Evolutionary conservation across 106 monocot genomes (phyloP), one percentile per base, ranked within the genome.

Genomic region (Apostasia ramifera): DNA sequence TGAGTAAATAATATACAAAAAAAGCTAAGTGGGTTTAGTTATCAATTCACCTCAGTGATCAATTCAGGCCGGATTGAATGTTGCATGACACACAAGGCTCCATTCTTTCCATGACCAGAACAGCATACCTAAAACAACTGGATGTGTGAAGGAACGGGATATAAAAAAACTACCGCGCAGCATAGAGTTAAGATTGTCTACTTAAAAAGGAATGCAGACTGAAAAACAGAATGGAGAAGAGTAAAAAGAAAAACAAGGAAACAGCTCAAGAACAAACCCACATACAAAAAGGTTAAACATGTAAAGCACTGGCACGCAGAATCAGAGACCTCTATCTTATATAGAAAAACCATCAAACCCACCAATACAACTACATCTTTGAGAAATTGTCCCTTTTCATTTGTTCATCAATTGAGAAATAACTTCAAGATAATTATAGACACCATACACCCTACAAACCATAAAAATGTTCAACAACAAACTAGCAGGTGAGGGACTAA

Each of bases 71-170:
- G 80, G 69, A 92, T 84, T 66, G 97, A 92, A 71, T 86, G 86
- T 64, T 92, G 97, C 53, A 98, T 87, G 47, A 92, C 77, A 74
- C 83, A 83, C 52, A 97, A 72, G 48, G 97, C 76, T 6, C 97
- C 97, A 92, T 98, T 98, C 63, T 98, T 98, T 64, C 97, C 97
- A 81, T 90, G 89, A 40, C 97, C 97, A 47, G 92, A 85, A 68
- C 92, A 92, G 63, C 89, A 98, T 2, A 98, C 92, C 97, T 98
- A 71, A 66, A 44, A 73, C 14, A 66, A 13, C 13, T 37, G 49
- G 59, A 5, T 48, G 6, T 5, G 6, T 39, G 3, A 37, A n/a
- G 6, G 26, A 26, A 26, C 26, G 26, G 26, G 26, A 26, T 26
- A 5, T 3, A 59, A 6, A 40, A 12, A n/a, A 8, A 59, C 26